Evolutionary conservation across 1,284 basidiomycete genomes (phyloP).

Genomic region (Apiotrichum siamense): DNA sequence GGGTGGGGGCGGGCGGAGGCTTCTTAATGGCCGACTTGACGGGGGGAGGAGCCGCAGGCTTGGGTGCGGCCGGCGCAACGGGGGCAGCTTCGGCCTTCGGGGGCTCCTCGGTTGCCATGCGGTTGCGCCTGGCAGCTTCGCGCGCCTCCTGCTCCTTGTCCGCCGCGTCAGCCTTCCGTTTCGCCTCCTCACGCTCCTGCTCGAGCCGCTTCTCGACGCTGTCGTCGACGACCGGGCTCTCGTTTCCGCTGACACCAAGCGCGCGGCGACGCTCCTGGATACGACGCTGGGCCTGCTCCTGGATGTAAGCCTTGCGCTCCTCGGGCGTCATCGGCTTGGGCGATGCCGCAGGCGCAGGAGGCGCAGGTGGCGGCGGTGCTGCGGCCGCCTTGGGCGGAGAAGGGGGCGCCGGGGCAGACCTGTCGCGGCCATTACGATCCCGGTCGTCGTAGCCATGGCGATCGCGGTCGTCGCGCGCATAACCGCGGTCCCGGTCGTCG

Average conservation of each 20-base stretch:
- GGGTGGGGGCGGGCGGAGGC: constrained; percentile 18
- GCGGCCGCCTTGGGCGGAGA: neutral
- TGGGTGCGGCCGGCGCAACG: constrained; percentile 26
- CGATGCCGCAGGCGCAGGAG: constrained; percentile 33
- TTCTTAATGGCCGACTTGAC: constrained; percentile 35
- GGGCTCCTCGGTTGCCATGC: constrained; percentile 55
- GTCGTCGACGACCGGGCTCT: constrained; percentile 56
- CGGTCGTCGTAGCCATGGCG: constrained; percentile 36
- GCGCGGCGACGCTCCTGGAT: constrained; percentile 82
- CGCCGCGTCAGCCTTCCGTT: constrained; percentile 66
- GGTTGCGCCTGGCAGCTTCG: constrained; percentile 61
- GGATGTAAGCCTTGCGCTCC: constrained; percentile 73
- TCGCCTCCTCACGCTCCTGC: constrained; percentile 76
- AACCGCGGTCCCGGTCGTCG: neutral
- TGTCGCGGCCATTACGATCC: constrained; percentile 28
- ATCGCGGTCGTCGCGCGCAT: constrained; percentile 5
- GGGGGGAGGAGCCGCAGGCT: constrained; percentile 28
- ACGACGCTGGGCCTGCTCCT: constrained; percentile 73
- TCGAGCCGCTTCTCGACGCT: constrained; percentile 73
- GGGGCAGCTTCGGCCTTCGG: constrained; percentile 27
- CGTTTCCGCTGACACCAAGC: constrained; percentile 63
- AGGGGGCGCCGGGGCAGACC: constrained; percentile 5
- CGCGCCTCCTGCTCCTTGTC: constrained; percentile 72
- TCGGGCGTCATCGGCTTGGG: constrained; percentile 69
- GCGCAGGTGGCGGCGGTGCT: constrained; percentile 7